Evolutionary conservation across 441 rosid species (phyloP).

Genomic region (Breynia disticha): DNA sequence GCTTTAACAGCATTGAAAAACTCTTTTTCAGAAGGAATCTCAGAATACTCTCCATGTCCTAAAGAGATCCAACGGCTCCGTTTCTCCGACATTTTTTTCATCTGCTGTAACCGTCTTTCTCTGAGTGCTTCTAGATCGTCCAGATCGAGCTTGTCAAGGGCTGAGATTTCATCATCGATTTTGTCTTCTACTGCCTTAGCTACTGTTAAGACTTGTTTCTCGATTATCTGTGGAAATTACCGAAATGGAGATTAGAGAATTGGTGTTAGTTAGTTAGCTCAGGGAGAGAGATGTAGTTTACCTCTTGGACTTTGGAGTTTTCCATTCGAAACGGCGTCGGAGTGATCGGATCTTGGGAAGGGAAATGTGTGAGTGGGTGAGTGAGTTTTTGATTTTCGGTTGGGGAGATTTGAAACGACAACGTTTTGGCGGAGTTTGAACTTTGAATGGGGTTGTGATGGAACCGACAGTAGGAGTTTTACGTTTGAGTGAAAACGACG

Average conservation of each 20-base stretch:
- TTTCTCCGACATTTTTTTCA: constrained; percentile 94
- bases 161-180: constrained; percentile 72
- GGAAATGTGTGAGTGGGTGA: too few relatives aligned
- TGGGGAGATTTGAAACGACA: too few relatives aligned
- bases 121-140: constrained; percentile 78
- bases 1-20: constrained; percentile 76
- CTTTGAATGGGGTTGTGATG: too few relatives aligned
- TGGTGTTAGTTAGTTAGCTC: not conserved
- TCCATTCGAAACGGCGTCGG: too few relatives aligned
- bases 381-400: too few relatives aligned
- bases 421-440: too few relatives aligned
- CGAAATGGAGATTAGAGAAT: not conserved
- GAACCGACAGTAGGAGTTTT: too few relatives aligned
- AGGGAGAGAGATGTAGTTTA: constrained; percentile 1
- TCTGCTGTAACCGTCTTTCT: constrained; percentile 71
- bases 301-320: constrained; percentile 53
- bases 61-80: constrained; percentile 81
- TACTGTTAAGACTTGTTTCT: constrained; percentile 79
- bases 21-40: constrained; percentile 71
- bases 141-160: constrained; percentile 56
- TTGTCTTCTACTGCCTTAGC: constrained; percentile 84
- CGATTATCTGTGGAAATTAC: constrained; percentile 45
- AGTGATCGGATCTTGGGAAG: too few relatives aligned
- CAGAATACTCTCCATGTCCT: constrained; percentile 85
- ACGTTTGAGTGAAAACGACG: too few relatives aligned